Evolutionary conservation across 2,329 filamentous ascomycete genomes (phyloP).

Genomic region (Alternaria infectoria): DNA sequence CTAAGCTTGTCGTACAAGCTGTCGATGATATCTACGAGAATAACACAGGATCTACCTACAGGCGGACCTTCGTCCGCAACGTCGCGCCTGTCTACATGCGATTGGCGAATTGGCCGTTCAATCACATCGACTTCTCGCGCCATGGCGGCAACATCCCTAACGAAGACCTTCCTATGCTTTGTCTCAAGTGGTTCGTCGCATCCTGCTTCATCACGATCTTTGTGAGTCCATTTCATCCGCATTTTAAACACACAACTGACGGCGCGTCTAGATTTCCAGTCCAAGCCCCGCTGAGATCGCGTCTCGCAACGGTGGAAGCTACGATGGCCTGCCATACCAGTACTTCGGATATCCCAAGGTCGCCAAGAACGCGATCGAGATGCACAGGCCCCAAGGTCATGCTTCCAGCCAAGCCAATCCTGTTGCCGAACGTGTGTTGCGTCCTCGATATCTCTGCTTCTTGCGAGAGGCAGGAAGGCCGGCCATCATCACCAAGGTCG

Average conservation of each 20-base stretch:
- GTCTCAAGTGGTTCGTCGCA: slow-evolving; percentile 39
- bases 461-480: slow-evolving; percentile 24
- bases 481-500: slow-evolving; percentile 30
- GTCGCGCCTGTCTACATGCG: slow-evolving; percentile 34
- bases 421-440: slow-evolving; percentile 32
- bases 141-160: slow-evolving; percentile 24
- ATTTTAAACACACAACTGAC: not conserved
- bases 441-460: slow-evolving; percentile 40
- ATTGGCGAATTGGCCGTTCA: slow-evolving; percentile 41
- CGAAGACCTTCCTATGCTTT: slow-evolving; percentile 32
- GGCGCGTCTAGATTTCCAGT: slow-evolving; percentile 24
- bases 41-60: slow-evolving; percentile 31
- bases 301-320: slow-evolving; percentile 29
- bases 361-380: slow-evolving; percentile 36
- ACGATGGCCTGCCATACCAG: slow-evolving; percentile 36
- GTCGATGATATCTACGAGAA: slow-evolving; percentile 42
- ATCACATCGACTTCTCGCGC: slow-evolving; percentile 31
- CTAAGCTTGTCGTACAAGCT: slow-evolving; percentile 40
- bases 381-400: slow-evolving; percentile 12
- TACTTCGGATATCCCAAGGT: slow-evolving; percentile 42
- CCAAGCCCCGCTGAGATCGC: slow-evolving; percentile 21
- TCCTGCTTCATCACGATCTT: slow-evolving; percentile 31
- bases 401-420: slow-evolving; percentile 25
- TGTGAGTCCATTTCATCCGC: slow-evolving; percentile 17
- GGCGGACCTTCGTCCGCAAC: slow-evolving; percentile 40